Conservation (phyloP, 2,329 filamentous ascomycete genomes). For the Parascedosporium putredinis region DNA sequence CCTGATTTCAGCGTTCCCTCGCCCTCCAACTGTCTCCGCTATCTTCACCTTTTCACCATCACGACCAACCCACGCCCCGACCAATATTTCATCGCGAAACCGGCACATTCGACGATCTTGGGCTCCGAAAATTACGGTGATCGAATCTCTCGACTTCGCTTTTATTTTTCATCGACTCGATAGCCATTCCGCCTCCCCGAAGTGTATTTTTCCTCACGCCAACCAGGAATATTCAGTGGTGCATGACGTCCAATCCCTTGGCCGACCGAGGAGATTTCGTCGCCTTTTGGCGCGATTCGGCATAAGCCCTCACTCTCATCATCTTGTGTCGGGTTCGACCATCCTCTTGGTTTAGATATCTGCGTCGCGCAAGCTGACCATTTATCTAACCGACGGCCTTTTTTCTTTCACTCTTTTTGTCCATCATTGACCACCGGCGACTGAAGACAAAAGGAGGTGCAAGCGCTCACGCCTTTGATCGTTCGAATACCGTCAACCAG, state of each 20-base stretch:
- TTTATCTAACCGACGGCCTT: neutral
- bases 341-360: neutral
- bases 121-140: neutral
- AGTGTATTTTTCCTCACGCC: neutral
- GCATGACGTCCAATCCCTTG: conserved; percentile 7
- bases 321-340: neutral
- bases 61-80: conserved; percentile 3
- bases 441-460: too few relatives aligned
- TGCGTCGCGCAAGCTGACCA: neutral
- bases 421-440: neutral
- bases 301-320: conserved; percentile 4
- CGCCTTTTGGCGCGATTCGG: conserved; percentile 9
- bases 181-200: too few relatives aligned
- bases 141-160: neutral
- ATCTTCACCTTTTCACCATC: conserved; percentile 3
- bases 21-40: conserved; percentile 6
- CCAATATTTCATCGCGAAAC: neutral
- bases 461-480: too few relatives aligned
- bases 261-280: conserved; percentile 8
- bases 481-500: too few relatives aligned
- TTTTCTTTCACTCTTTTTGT: neutral
- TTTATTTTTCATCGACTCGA: neutral
- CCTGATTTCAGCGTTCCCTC: conserved; percentile 1
- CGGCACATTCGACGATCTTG: neutral
- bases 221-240: neutral